Base-by-base conservation (phyloP, 2,329 filamentous ascomycete species). In the Cordyceps pruinosa region DNA sequence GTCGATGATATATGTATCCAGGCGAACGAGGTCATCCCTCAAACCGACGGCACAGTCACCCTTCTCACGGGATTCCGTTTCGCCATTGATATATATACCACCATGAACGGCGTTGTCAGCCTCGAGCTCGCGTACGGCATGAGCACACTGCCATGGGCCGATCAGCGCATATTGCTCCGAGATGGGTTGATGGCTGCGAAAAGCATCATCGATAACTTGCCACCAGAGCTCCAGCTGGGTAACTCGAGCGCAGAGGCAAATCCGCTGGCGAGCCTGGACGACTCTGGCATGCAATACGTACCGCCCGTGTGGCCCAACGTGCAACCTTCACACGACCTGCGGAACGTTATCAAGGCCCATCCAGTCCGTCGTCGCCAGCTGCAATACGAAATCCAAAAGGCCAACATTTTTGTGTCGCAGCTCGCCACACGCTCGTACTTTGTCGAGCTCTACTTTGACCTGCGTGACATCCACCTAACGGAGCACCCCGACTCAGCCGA, bases 311-410 rank as follows among this genome's bases (percentile, higher is more conserved):
- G 77, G 65, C 75, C 73, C 8, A 72, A 69, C 54, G 69, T 71
- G 6, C 74, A 77, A 60, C 75, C 77, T 0, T 65, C 74, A 9
- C 73, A 80, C 60, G 80, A 83, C 61, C 65, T 82, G 17, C 77
- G 79, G 42, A 76, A 75, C 39, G 70, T 75, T 8, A 74, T 82
- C 58, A 76, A 77, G 55, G 70, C 73, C 21, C 73, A 82, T 26
- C 77, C 79, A 1, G 68, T 73, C 26, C 74, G 77, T 3, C 77
- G 82, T 2, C 77, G 82, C 1, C 75, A 79, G 56, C 69, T 91
- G 5, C 89, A 94, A 67, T 90, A 86, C 62, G 91, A 96, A 71
- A 94, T 96, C 30, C 90, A 96, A 69, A 96, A 95, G 68, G 89
- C 90, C 7, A 96, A 96, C 69, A 89, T 96, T 39, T 90, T 93